Percentiles rank a stretch among this genome's conserved stretches.
Conservation (phyloP, 768 basidiomycete genomes). For the Asterophora lycoperdoides region DNA sequence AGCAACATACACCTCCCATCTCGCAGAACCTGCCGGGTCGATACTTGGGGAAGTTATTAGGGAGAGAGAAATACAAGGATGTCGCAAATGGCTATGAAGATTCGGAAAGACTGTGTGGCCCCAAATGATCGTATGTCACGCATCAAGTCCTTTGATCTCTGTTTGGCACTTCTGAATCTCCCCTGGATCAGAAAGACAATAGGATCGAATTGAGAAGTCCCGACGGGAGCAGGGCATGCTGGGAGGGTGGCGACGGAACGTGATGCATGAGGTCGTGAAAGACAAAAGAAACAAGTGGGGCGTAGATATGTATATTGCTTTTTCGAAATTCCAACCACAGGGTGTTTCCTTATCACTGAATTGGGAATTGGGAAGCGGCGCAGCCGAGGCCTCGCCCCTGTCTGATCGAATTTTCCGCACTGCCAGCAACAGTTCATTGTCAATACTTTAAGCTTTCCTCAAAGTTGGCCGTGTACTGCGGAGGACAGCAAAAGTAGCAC, state of each 20-base stretch:
- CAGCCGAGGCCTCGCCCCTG: neutral
- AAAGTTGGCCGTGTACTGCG: too few relatives aligned
- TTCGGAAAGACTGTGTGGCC: constrained; percentile 16
- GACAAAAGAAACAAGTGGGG: constrained; percentile 15
- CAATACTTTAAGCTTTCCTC: too few relatives aligned
- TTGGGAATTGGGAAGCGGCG: neutral
- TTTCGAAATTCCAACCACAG: constrained; percentile 4
- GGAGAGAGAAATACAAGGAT: constrained; percentile 33
- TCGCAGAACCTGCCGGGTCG: constrained; percentile 34
- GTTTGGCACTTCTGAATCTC: constrained; percentile 18
- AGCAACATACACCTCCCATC: constrained; percentile 53
- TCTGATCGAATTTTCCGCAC: too few relatives aligned
- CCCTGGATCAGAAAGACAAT: constrained; percentile 5
- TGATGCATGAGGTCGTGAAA: constrained; percentile 14
- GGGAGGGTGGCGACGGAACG: constrained; percentile 11
- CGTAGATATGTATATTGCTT: neutral
- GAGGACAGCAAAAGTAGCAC: neutral
- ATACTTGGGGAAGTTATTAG: constrained; percentile 32
- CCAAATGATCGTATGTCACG: constrained; percentile 14
- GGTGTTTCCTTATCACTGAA: neutral
- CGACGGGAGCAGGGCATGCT: neutral
- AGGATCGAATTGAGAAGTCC: constrained; percentile 5
- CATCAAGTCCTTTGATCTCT: constrained; percentile 21
- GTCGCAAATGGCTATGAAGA: constrained; percentile 26
- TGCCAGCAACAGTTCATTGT: too few relatives aligned